These are phyloP conservation scores for Aureobasidium leucospermi DNA, from an alignment of 2,329 filamentous ascomycete genomes.

Conservation along the genomic window DNA sequence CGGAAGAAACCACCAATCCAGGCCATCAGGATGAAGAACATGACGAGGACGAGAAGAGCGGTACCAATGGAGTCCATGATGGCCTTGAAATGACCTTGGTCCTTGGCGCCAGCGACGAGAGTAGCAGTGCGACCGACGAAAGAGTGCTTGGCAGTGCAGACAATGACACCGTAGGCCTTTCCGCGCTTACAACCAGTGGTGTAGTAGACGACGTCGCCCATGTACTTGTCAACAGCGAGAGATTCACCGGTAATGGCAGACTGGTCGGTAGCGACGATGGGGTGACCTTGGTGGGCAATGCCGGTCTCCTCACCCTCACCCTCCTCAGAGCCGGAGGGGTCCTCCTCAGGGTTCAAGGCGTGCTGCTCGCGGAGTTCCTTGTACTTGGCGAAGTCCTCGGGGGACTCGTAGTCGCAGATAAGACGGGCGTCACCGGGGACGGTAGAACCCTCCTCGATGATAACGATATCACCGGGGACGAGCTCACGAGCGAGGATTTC, in stretches of 20 bases:
- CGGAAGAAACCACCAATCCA: conserved; percentile 78
- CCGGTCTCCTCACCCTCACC: conserved; percentile 51
- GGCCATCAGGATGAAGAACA: conserved; percentile 66
- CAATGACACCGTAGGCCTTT: conserved; percentile 64
- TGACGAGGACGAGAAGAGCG: conserved; percentile 64
- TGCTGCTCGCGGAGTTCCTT: conserved; percentile 53
- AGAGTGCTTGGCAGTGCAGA: conserved; percentile 60
- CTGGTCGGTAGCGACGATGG: conserved; percentile 66
- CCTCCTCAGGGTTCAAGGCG: conserved; percentile 47
- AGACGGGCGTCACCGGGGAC: conserved; percentile 63
- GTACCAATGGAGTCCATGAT: conserved; percentile 79
- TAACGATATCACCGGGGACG: conserved; percentile 67
- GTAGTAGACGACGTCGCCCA: conserved; percentile 70
- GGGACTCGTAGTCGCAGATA: conserved; percentile 64
- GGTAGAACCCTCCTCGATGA: conserved; percentile 65
- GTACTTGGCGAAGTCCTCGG: conserved; percentile 61
- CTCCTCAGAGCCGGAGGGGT: conserved; percentile 53
- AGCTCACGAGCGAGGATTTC: conserved; percentile 67
- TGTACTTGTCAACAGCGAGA: conserved; percentile 70
- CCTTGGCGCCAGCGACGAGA: conserved; percentile 66
- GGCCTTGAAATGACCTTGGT: conserved; percentile 72
- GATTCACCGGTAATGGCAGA: conserved; percentile 77
- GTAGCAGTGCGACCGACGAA: conserved; percentile 71
- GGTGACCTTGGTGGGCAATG: conserved; percentile 55
- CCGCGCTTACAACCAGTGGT: conserved; percentile 76